These are phyloP conservation scores for Chenopodium quinoa DNA, from an alignment of 148 eudicot genomes.

Conservation along the genomic window DNA sequence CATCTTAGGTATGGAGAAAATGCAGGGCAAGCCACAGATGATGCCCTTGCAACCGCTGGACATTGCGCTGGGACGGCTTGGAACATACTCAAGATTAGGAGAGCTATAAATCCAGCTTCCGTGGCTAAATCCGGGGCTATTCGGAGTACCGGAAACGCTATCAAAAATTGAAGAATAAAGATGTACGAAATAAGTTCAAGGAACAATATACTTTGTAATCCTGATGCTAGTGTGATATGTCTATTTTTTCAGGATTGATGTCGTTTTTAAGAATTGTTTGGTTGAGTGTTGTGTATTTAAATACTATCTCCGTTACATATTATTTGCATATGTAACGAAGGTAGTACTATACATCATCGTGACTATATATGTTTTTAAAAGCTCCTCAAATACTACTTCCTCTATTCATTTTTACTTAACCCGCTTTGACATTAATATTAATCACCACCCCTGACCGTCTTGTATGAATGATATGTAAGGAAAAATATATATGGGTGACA, in stretches of 20 bases:
- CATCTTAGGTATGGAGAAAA: conserved; percentile 59
- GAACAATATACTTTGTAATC: neutral
- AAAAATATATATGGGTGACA: no score
- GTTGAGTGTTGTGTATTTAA: no score
- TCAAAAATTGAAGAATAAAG: conserved; percentile 10
- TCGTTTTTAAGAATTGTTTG: neutral
- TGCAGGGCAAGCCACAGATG: conserved; percentile 81
- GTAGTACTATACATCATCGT: no score
- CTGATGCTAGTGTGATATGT: neutral
- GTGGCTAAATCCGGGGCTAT: conserved; percentile 41
- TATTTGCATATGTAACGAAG: no score
- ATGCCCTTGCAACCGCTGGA: conserved; percentile 82
- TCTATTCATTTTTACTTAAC: no score
- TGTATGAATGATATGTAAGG: no score
- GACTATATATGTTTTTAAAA: no score
- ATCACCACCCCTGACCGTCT: no score
- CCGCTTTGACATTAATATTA: no score
- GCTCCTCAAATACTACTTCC: no score
- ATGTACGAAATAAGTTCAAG: neutral
- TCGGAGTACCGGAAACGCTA: conserved; percentile 30
- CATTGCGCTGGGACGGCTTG: conserved; percentile 78
- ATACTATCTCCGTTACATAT: no score
- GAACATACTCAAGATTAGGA: conserved; percentile 78
- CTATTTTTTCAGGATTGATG: neutral
- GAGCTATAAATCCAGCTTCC: conserved; percentile 71